Base-by-base conservation (phyloP, 352 stramenopile genomes). In the Globisporangium uncinulatum region DNA sequence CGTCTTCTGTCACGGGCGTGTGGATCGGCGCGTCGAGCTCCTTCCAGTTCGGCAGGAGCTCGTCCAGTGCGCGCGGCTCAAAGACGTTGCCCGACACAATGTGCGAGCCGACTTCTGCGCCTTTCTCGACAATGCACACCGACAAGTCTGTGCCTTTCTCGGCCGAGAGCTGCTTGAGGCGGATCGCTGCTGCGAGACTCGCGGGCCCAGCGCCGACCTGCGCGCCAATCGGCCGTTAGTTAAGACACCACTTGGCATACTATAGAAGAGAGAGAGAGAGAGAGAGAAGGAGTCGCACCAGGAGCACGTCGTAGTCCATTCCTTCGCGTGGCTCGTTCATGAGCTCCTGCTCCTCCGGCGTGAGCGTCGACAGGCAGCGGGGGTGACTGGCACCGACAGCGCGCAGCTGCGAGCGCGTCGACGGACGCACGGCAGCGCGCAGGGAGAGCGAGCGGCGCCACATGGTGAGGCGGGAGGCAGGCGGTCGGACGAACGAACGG, bases 21-120 rank as follows among this genome's bases (percentile, higher is more conserved):
- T 96, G 67, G 20, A 97, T 86, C 42, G 95, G 76, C 21, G 86
- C 84, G 37, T 78, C 89, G 29, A 87, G 79, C 58, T 98, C 89
- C 59, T 96, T 86, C 84, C 95, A 98, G 76, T 99, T 75, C 17
- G 97, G 96, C 54, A 99, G 81, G 37, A 99, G 73, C 75, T 99
- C 96, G 47, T 98, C 80, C 53, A 99, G 73, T 46, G 95, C 95
- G 37, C 87, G 87, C 31, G 97, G 94, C 83, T 99, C 96, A 71
- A 99, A 99, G 41, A 99, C 97, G 73, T 99, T 99, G 49, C 97
- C 79, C 36, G 95, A 99, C 41, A 99, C 59, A 53, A 99, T 98
- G 75, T 99, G 97, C 29, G 95, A 96, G 34, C 97, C 97, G 53
- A 99, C 87, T 67, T 99, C 97, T 1, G 89, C 88, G 39, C 87